Percentiles rank a stretch among this genome's conserved stretches.
Conservation (phyloP, 192 early-diverging fungal species). For the Coemansia sp. region DNA sequence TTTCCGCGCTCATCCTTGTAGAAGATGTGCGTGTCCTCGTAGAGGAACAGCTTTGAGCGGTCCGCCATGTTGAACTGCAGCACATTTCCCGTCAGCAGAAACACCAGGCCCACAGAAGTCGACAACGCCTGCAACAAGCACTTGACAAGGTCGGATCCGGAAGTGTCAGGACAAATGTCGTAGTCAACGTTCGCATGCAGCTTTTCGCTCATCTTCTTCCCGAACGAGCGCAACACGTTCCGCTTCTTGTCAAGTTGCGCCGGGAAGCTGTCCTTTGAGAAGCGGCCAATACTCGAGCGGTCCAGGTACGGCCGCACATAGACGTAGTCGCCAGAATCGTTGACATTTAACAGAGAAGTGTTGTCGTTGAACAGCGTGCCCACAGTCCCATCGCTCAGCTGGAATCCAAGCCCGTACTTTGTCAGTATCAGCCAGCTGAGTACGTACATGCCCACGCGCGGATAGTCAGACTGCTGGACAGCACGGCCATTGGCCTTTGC, state of each 20-base stretch:
- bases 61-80: slow-evolving; percentile 51
- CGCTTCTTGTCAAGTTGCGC: slow-evolving; percentile 49
- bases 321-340: slow-evolving; percentile 24
- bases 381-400: slow-evolving; percentile 78
- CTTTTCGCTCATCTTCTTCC: slow-evolving; percentile 29
- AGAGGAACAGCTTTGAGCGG: slow-evolving; percentile 53
- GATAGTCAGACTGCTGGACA: slow-evolving; percentile 10
- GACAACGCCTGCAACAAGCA: slow-evolving; percentile 45
- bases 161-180: slow-evolving; percentile 23
- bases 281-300: slow-evolving; percentile 46
- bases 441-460: slow-evolving; percentile 68
- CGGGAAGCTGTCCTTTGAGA: slow-evolving; percentile 29
- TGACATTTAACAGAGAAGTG: slow-evolving; percentile 63
- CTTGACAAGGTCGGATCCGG: slow-evolving; percentile 14
- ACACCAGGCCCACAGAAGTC: slow-evolving; percentile 45
- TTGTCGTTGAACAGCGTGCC: slow-evolving; percentile 92
- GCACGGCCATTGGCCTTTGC: neutral
- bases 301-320: slow-evolving; percentile 45
- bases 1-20: slow-evolving; percentile 36
- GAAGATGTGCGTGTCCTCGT: slow-evolving; percentile 44
- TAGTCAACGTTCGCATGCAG: slow-evolving; percentile 33
- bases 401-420: slow-evolving; percentile 90
- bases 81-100: slow-evolving; percentile 52
- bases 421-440: slow-evolving; percentile 84
- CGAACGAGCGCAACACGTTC: slow-evolving; percentile 32